Base-by-base conservation (phyloP, 2,329 filamentous ascomycete genomes). In the Curvularia sp. region DNA sequence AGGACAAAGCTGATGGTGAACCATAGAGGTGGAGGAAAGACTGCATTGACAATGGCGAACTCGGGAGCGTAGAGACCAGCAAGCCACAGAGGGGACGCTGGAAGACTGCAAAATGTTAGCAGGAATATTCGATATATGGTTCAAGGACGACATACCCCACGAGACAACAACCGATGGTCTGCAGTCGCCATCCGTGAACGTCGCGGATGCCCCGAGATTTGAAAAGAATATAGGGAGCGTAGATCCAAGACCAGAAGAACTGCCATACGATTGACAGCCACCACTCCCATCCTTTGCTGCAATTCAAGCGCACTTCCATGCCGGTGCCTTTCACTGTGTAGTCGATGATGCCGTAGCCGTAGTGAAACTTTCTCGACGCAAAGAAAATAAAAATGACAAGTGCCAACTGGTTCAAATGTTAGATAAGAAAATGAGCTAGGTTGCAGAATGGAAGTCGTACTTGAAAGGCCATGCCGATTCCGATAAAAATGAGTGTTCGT, bases 191-290 rank as follows among this genome's bases (percentile, higher is more conserved):
- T 19, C 70, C 65, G 36, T 75, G 69, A 1, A 74, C 73, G 58
- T 76, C 74, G 32, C 67, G 65, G 5, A 76, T 69, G 9, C 67
- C 66, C 6, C 74, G 68, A 41, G 71, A 72, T 57, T 72, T 74
- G 69, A 72, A 75, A 9, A 76, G 62, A 51, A 72, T 62, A 54
- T 73, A 75, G 2, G 73, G 74, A 7, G 74, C 74, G 45, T 75
- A 74, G 4, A 76, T 53, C 74, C 74, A 76, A 1, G 71, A 65
- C 74, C 74, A 76, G 61, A 74, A 73, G 19, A 76, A 68, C 39
- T 76, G 74, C 74, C 74, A 76, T 2, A 74, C 67, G 12, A 76
- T 71, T 0, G 72, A 72, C 3, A 72, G 59, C 73, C 73, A 76
- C 74, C 74, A 76, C 39, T 76, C 73, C 74, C 74, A 76, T 3